These are phyloP conservation scores for Mortierella sp. DNA, from an alignment of 371 early-diverging fungal genomes.

Conservation along the genomic window DNA sequence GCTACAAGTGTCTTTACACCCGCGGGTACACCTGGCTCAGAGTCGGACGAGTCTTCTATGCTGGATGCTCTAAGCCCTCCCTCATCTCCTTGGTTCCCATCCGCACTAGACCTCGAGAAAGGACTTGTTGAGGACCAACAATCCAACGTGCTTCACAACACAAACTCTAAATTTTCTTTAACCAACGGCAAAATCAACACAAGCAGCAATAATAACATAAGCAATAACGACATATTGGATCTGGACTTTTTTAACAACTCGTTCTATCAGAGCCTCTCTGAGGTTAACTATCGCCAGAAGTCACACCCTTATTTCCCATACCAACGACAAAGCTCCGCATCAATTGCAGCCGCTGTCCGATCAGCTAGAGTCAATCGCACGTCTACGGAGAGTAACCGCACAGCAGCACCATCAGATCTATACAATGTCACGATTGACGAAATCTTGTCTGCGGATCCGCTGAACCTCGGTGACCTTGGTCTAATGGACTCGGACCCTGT, in stretches of 20 bases:
- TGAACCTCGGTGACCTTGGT: constrained; percentile 13
- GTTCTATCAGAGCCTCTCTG: constrained; percentile 30
- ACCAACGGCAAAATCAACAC: not conserved
- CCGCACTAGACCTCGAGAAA: constrained; percentile 8
- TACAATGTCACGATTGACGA: constrained; percentile 35
- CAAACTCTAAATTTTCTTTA: not conserved
- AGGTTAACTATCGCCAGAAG: constrained; percentile 3
- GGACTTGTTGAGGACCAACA: not conserved
- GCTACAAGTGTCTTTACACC: constrained; percentile 17
- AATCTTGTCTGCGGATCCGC: constrained; percentile 27
- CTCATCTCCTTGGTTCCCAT: constrained; percentile 35
- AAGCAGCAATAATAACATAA: not conserved
- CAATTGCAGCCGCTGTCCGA: constrained; percentile 9
- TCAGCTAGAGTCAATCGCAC: not conserved
- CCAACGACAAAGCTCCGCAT: not conserved
- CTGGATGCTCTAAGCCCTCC: constrained; percentile 33
- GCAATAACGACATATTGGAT: not conserved
- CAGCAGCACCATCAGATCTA: constrained; percentile 48
- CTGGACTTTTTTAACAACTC: constrained; percentile 43
- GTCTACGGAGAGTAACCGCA: constrained; percentile 6
- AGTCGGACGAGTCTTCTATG: constrained; percentile 31
- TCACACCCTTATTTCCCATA: not conserved
- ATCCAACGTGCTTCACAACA: not conserved
- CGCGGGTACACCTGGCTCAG: constrained; percentile 27
- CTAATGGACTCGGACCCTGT: constrained; percentile 5